Evolutionary conservation across 2,329 filamentous ascomycete species (phyloP), one percentile per base, ranked within the genome.

Genomic region (Chrysoporthe cubensis): DNA sequence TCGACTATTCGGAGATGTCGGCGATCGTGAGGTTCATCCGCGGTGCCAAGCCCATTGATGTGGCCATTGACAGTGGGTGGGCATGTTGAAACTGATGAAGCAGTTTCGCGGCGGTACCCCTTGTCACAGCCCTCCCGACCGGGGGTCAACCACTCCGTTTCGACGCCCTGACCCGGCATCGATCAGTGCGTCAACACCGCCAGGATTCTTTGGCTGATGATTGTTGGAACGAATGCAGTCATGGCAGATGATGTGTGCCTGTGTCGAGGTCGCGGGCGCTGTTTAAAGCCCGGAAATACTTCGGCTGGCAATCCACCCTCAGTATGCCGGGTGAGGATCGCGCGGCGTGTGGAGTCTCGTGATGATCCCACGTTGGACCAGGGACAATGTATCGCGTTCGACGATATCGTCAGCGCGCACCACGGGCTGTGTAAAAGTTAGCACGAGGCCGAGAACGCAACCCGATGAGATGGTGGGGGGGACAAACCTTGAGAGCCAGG

Each of bases 331-430:
- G 26, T 54, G 62, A 46, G 52, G 52, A 21, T 64, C 62, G 42
- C 52, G 52, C 5, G 59, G 59, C 14, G 59, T 32, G 43, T 61
- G 43, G 21, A 61, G 59, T 18, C 59, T 44, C 14, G 40, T 64
- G 48, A 69, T 64, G 44, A 60, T n/a, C 21, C 67, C 62, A 34
- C 61, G 65, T 32, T 62, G 44, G n/a, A 61, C 26, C 21, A 50
- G 44, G 5, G 67, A 67, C 50, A 69, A 9, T 5, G 61, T 59
- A 21, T 67, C 65, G 18, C 67, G 67, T 34, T 61, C 67, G 4
- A 69, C 57, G 14, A 69, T 61, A 32, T 69, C 67, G 34, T 69
- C 67, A 14, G 67, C 56, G 26, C 67, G 67, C 3, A 68, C 44
- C 9, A 68, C 42, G n/a, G 42, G 65, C 66, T 68, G n/a, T 16